Evolutionary conservation across 495 filamentous ascomycete species (phyloP).

Genomic region (Tuber umbilicatum): DNA sequence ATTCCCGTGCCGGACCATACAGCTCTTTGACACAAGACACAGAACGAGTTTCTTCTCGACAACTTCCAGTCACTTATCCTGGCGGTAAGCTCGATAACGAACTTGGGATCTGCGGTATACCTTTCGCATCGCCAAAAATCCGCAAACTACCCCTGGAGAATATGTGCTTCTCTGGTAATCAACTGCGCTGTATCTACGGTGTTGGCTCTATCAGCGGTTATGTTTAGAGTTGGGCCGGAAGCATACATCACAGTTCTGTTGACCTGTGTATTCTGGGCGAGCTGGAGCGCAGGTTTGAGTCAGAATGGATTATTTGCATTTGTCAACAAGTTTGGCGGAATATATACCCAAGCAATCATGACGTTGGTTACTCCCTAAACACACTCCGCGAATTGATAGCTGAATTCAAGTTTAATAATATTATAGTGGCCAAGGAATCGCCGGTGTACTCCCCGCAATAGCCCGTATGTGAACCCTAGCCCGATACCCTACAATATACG

Average conservation of each 20-base stretch:
- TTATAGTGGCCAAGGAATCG: slow-evolving; percentile 72
- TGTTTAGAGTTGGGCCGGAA: slow-evolving; percentile 53
- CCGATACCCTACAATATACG: not conserved
- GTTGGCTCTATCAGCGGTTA: slow-evolving; percentile 69
- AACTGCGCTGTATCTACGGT: slow-evolving; percentile 66
- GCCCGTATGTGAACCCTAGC: slow-evolving; percentile 46
- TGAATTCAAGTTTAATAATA: slow-evolving; percentile 11
- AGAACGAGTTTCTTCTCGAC: slow-evolving; percentile 57
- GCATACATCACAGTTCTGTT: slow-evolving; percentile 76
- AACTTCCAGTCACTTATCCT: slow-evolving; percentile 86
- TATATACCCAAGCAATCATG: slow-evolving; percentile 96
- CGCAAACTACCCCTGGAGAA: slow-evolving; percentile 77
- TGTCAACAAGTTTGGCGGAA: slow-evolving; percentile 72
- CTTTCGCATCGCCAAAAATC: slow-evolving; percentile 70
- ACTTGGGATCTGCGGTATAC: slow-evolving; percentile 62
- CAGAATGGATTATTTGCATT: slow-evolving; percentile 96
- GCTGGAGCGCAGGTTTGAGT: slow-evolving; percentile 72
- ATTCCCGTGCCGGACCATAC: not conserved
- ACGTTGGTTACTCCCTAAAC: slow-evolving; percentile 42
- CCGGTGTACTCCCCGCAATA: slow-evolving; percentile 83
- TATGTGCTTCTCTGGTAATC: slow-evolving; percentile 64
- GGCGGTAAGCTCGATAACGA: slow-evolving; percentile 76
- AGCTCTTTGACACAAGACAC: not conserved
- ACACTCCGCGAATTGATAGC: not conserved
- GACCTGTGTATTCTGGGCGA: slow-evolving; percentile 69